phyloP scores from a whole-genome alignment of 2,329 filamentous ascomycete species.

The Venturiaceae sp. region DNA sequence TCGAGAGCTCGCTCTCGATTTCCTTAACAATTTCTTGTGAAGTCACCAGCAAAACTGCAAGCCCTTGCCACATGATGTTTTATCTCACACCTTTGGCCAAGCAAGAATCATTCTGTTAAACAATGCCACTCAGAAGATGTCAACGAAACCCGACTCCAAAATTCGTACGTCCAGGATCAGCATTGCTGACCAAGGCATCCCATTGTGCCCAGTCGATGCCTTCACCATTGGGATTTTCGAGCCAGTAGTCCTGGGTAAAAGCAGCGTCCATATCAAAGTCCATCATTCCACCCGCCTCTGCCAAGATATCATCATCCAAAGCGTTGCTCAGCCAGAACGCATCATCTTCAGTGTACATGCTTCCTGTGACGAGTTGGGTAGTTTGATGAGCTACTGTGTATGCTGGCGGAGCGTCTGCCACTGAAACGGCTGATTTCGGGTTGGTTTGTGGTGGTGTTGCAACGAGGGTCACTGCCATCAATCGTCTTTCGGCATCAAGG shows the following conservation, averaged over 20 bases:
- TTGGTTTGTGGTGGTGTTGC: neutral
- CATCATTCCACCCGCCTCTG: neutral
- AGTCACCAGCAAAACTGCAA: neutral
- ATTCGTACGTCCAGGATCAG: neutral
- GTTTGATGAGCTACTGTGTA: no score
- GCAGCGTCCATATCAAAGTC: conserved; percentile 7
- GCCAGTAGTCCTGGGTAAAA: conserved; percentile 7
- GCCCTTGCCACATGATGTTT: no score
- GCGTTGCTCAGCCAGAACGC: conserved; percentile 6
- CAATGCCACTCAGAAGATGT: no score
- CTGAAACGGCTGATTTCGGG: neutral
- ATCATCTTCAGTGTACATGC: conserved; percentile 4
- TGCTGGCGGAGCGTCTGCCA: neutral
- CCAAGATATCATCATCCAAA: neutral
- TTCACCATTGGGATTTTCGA: conserved; percentile 7
- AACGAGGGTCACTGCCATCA: neutral
- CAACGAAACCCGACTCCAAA: no score
- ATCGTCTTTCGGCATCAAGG: neutral
- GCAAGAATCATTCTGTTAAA: no score
- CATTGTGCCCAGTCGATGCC: conserved; percentile 13
- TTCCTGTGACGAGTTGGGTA: neutral
- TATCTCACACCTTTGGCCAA: no score
- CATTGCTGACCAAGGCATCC: conserved; percentile 12
- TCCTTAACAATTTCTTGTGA: neutral
- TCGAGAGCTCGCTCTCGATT: no score